Evolutionary conservation across 2,329 filamentous ascomycete genomes (phyloP).

Genomic region (Lecanicillium sp.): DNA sequence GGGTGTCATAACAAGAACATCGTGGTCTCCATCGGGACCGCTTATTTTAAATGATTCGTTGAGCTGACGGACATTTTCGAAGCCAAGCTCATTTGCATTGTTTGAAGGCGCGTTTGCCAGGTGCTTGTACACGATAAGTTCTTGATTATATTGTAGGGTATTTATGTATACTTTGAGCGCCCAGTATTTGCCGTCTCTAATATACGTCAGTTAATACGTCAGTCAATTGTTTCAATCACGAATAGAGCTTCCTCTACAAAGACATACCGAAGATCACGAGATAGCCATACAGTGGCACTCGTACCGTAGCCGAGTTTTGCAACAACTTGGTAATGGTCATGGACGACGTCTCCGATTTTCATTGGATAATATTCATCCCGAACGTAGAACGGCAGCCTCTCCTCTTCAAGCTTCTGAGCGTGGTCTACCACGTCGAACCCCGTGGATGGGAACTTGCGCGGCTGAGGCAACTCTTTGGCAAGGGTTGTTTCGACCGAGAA

Average conservation of each 20-base stretch:
- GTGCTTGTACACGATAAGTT: constrained; percentile 21
- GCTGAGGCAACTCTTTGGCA: not conserved
- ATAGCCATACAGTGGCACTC: constrained; percentile 33
- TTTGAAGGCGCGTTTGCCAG: constrained; percentile 11
- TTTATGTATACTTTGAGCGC: constrained; percentile 26
- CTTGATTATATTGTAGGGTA: constrained; percentile 18
- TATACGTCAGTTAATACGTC: too few relatives aligned
- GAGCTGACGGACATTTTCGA: constrained; percentile 22
- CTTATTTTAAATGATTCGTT: constrained; percentile 25
- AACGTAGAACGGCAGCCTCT: constrained; percentile 16
- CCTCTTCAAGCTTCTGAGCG: constrained; percentile 19
- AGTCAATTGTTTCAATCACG: not conserved
- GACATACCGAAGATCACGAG: constrained; percentile 22
- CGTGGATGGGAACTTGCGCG: constrained; percentile 8
- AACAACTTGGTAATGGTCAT: constrained; percentile 25
- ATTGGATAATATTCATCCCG: constrained; percentile 26
- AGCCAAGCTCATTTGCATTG: not conserved
- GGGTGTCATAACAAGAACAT: constrained; percentile 24
- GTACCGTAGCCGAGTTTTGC: constrained; percentile 34
- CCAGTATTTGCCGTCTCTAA: constrained; percentile 17
- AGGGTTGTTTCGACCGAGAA: not conserved
- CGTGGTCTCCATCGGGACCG: constrained; percentile 23
- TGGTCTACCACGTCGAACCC: constrained; percentile 13
- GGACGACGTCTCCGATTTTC: constrained; percentile 23
- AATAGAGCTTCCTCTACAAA: not conserved